Percentiles rank a stretch among this genome's conserved stretches.
Evolutionary conservation across 2,329 filamentous ascomycete species (phyloP).

Genomic region (Claviceps fusiformis): DNA sequence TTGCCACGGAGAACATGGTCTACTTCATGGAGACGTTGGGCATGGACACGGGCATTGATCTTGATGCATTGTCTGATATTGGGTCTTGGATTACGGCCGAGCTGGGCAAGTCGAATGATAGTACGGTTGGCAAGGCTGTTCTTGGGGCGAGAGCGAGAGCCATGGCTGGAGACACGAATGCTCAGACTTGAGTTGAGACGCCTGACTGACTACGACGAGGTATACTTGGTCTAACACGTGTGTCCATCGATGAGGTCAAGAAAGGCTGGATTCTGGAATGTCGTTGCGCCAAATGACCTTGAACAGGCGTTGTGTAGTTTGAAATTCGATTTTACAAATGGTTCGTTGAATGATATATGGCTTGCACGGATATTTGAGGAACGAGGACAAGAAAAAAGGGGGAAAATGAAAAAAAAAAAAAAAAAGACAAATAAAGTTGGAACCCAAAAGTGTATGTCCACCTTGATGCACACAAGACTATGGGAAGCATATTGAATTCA

Average conservation of each 20-base stretch:
- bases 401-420: no score
- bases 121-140: constrained; percentile 53
- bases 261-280: background rate
- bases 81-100: constrained; percentile 58
- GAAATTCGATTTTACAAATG: background rate
- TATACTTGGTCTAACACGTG: no score
- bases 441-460: background rate
- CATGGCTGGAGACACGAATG: constrained; percentile 13
- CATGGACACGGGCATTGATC: constrained; percentile 58
- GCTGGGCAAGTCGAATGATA: constrained; percentile 49
- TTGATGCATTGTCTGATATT: constrained; percentile 52
- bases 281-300: background rate
- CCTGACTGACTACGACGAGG: background rate
- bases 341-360: no score
- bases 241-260: background rate
- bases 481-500: no score
- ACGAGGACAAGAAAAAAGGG: background rate
- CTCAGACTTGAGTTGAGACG: constrained; percentile 6
- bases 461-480: background rate
- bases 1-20: constrained; percentile 72
- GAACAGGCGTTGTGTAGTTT: background rate
- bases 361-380: background rate
- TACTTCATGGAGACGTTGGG: constrained; percentile 65
- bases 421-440: no score
- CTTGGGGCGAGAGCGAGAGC: constrained; percentile 32